These are phyloP conservation scores for Suillus lakei DNA, from an alignment of 768 basidiomycete species.

Conservation along the genomic window DNA sequence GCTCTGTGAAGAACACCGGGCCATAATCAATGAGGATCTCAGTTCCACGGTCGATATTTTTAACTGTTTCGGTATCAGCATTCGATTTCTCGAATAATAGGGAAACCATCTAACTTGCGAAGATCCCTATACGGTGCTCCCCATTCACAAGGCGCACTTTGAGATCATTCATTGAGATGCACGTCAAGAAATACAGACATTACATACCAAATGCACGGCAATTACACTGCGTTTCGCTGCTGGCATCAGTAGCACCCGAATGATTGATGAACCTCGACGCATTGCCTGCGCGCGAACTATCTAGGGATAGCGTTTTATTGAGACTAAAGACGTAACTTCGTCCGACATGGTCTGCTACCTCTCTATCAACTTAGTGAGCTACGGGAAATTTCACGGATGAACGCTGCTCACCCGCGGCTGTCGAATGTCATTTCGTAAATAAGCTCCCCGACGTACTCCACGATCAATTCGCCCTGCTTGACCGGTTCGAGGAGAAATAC, in stretches of 20 bases:
- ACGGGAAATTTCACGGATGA: background rate
- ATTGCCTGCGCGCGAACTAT: conserved; percentile 62
- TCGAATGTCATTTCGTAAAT: conserved; percentile 52
- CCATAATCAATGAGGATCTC: conserved; percentile 69
- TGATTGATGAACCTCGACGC: conserved; percentile 76
- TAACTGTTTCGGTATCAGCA: conserved; percentile 33
- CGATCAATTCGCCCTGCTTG: conserved; percentile 50
- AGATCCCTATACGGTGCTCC: conserved; percentile 70
- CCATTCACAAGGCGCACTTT: conserved; percentile 65
- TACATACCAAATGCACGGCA: conserved; percentile 50
- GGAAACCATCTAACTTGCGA: conserved; percentile 47
- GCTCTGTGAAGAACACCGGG: conserved; percentile 43
- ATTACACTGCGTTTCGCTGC: conserved; percentile 36
- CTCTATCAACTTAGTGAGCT: conserved; percentile 32
- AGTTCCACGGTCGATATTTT: conserved; percentile 43
- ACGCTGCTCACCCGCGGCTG: conserved; percentile 53
- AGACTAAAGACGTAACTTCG: conserved; percentile 70
- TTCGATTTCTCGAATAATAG: background rate
- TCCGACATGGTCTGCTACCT: conserved; percentile 49
- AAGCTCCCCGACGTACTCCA: conserved; percentile 74
- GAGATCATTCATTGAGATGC: conserved; percentile 9
- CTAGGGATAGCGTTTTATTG: conserved; percentile 51
- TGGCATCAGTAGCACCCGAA: conserved; percentile 22
- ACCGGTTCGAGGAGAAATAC: conserved; percentile 53
- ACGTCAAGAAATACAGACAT: background rate